A percentile compares a stretch with the other conserved stretches of the same genome.
phyloP scores from a whole-genome alignment of 2,329 filamentous ascomycete species.

The Septoria linicola region DNA sequence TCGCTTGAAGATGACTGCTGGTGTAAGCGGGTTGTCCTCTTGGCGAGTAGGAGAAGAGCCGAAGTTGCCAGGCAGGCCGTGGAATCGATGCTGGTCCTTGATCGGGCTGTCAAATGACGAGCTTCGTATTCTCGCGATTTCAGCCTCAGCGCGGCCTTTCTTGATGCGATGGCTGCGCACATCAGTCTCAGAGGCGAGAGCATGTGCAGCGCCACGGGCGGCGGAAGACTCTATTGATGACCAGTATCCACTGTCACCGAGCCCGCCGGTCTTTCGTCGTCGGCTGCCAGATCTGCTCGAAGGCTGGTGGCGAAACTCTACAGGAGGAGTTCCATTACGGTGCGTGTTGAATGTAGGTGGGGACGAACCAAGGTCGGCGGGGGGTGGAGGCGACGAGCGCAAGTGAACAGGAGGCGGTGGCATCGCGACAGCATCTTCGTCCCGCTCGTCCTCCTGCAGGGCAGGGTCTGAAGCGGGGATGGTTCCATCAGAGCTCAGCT shows the following conservation, averaged over 20 bases:
- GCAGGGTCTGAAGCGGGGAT: slow-evolving; percentile 53
- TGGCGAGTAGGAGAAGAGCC: slow-evolving; percentile 42
- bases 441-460: slow-evolving; percentile 48
- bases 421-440: slow-evolving; percentile 39
- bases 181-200: slow-evolving; percentile 71
- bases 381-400: slow-evolving; percentile 65
- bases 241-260: slow-evolving; percentile 95
- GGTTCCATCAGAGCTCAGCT: slow-evolving; percentile 53
- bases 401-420: slow-evolving; percentile 49
- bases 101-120: slow-evolving; percentile 92
- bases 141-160: slow-evolving; percentile 88
- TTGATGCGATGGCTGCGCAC: slow-evolving; percentile 68
- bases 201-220: slow-evolving; percentile 60
- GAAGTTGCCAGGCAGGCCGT: slow-evolving; percentile 43
- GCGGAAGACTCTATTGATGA: slow-evolving; percentile 92
- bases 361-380: slow-evolving; percentile 78
- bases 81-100: slow-evolving; percentile 56
- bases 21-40: slow-evolving; percentile 66
- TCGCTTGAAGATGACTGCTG: slow-evolving; percentile 76
- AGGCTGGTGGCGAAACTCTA: slow-evolving; percentile 58
- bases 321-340: slow-evolving; percentile 74
- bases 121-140: slow-evolving; percentile 87
- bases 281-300: slow-evolving; percentile 66
- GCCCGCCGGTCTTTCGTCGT: slow-evolving; percentile 73
- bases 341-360: slow-evolving; percentile 72